These are phyloP conservation scores for Juglanconis juglandina DNA, from an alignment of 2,329 filamentous ascomycete genomes.

Conservation along the genomic window DNA sequence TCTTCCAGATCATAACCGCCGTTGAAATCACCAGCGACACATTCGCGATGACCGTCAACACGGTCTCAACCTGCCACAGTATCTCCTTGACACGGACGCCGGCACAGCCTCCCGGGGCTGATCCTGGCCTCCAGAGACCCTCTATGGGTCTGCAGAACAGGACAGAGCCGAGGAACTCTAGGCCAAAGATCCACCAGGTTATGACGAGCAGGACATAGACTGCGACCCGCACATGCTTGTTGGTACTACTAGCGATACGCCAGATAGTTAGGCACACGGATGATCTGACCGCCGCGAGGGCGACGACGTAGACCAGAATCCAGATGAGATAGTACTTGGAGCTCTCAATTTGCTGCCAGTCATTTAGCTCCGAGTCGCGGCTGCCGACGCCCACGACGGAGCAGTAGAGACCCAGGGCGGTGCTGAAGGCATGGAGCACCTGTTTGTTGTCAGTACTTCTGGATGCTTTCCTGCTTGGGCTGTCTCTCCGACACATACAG, in stretches of 20 bases:
- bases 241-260: neutral
- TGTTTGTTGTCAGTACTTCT: neutral
- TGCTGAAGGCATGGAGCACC: neutral
- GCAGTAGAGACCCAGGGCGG: neutral
- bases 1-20: conserved; percentile 1
- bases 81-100: neutral
- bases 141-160: neutral
- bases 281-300: conserved; percentile 1
- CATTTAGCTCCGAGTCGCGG: neutral
- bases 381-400: neutral
- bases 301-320: conserved; percentile 4
- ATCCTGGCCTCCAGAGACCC: neutral
- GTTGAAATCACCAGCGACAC: neutral
- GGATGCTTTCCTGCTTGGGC: neutral
- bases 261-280: conserved; percentile 6
- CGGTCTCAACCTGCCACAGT: neutral
- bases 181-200: neutral
- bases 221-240: neutral
- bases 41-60: neutral
- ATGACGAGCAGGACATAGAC: neutral
- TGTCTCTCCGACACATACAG: neutral
- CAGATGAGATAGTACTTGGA: conserved; percentile 3
- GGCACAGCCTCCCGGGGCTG: neutral
- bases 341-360: neutral
- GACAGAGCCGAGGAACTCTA: neutral